These are phyloP conservation scores for Paragyromitra xinjiangensis DNA, from an alignment of 495 filamentous ascomycete genomes.

Conservation along the genomic window DNA sequence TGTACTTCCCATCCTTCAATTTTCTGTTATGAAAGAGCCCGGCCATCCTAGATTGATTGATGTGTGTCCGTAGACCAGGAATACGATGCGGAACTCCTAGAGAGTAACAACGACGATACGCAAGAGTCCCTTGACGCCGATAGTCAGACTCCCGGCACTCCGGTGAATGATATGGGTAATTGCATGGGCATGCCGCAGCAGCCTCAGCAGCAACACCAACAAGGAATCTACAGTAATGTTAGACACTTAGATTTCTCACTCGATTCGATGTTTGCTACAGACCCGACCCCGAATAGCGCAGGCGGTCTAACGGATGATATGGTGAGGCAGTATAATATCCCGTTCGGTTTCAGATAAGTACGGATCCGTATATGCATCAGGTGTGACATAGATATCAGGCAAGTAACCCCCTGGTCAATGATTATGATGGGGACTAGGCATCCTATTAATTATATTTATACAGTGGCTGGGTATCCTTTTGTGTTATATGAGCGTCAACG, in stretches of 20 bases:
- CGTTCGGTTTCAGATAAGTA: slow-evolving; percentile 53
- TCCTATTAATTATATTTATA: slow-evolving; percentile 43
- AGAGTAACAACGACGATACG: slow-evolving; percentile 83
- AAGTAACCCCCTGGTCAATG: slow-evolving; percentile 25
- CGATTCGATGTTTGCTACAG: slow-evolving; percentile 56
- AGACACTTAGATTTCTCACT: slow-evolving; percentile 52
- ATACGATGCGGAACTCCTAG: slow-evolving; percentile 89
- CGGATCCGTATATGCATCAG: slow-evolving; percentile 25
- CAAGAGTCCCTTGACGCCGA: slow-evolving; percentile 50
- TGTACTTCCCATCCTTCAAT: slow-evolving; percentile 63
- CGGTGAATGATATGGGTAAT: slow-evolving; percentile 49
- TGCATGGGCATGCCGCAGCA: slow-evolving; percentile 52
- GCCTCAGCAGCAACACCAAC: slow-evolving; percentile 45
- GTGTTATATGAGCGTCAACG: slow-evolving; percentile 47
- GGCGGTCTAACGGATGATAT: slow-evolving; percentile 55
- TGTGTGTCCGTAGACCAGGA: slow-evolving; percentile 90
- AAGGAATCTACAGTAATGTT: slow-evolving; percentile 54
- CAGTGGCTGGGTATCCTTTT: slow-evolving; percentile 46
- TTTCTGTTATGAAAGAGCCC: slow-evolving; percentile 69
- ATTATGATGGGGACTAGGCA: slow-evolving; percentile 13
- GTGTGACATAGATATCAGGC: slow-evolving; percentile 43
- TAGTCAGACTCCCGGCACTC: slow-evolving; percentile 51
- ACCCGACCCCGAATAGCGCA: slow-evolving; percentile 52
- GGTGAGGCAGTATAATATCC: slow-evolving; percentile 56
- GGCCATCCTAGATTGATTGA: slow-evolving; percentile 82